These are phyloP conservation scores for Malassezia restricta DNA, from an alignment of 1,284 basidiomycete species.

Conservation along the genomic window DNA sequence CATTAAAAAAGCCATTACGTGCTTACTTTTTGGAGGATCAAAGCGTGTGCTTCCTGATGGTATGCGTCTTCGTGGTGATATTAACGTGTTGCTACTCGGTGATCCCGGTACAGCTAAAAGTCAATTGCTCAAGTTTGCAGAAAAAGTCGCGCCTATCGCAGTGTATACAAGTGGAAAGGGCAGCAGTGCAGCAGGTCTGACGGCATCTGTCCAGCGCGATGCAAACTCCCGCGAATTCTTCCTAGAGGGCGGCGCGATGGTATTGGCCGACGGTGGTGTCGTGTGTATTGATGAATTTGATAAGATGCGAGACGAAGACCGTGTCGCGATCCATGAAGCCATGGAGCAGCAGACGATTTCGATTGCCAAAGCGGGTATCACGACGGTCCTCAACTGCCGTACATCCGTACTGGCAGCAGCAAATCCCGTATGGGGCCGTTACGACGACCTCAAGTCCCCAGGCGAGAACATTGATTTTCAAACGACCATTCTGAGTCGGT, in stretches of 20 bases:
- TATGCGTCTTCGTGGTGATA: conserved; percentile 91
- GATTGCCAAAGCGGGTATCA: conserved; percentile 97
- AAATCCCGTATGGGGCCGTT: conserved; percentile 95
- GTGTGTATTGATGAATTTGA: conserved; percentile 99
- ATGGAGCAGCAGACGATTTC: conserved; percentile 99
- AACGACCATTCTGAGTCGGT: conserved; percentile 93
- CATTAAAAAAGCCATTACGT: conserved; percentile 94
- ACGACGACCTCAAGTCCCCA: conserved; percentile 91
- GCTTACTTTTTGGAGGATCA: conserved; percentile 90
- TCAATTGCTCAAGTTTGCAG: conserved; percentile 94
- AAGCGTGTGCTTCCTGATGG: conserved; percentile 96
- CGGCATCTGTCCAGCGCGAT: conserved; percentile 92
- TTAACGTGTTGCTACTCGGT: conserved; percentile 89
- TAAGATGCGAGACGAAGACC: conserved; percentile 98
- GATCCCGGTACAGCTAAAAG: conserved; percentile 97
- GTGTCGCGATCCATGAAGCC: conserved; percentile 97
- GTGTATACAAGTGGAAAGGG: conserved; percentile 98
- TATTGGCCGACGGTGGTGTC: conserved; percentile 92
- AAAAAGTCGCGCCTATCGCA: conserved; percentile 92
- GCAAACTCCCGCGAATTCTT: conserved; percentile 92
- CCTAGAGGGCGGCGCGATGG: conserved; percentile 98
- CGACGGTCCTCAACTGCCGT: conserved; percentile 88
- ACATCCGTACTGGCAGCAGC: conserved; percentile 94
- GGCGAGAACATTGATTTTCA: conserved; percentile 99
- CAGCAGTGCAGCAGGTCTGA: conserved; percentile 92